Base-by-base conservation (phyloP, 2,329 filamentous ascomycete genomes). In the Monosporascus sp. region DNA sequence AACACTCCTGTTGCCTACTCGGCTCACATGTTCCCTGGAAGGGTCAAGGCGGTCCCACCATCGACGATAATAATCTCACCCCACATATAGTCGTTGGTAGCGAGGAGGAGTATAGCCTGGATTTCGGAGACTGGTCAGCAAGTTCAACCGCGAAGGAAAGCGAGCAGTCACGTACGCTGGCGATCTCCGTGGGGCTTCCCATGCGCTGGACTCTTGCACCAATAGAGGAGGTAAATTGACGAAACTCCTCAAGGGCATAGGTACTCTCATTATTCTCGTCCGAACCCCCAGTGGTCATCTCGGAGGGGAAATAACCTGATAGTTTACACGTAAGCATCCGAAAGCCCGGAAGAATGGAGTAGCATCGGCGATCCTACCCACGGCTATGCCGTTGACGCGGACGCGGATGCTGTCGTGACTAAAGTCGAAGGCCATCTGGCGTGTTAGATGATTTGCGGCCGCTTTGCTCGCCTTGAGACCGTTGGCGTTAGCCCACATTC, bases 251-350 rank as follows among this genome's bases (percentile, higher is more conserved):
- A 24, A 50, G 51, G 14, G 51, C 48, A 22, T 54, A 52, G 18
- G 27, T 41, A 49, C 58, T 66, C 50, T 62, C 58, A 31, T 66
- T 66, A 0, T 59, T 50, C 4, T 60, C 60, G 25, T 62, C 57
- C 2, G 63, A 64, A 0, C n/a, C 6, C 0, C 50, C 49, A 0
- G 60, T 59, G 5, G 63, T 64, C 62, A 66, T 62, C 50, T 66
- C 63, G 9, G 63, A 64, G 3, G 63, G 63, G 51, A 67, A 67
- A 50, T 62, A 66, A 6, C 64, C 64, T 66, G 31, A 35, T 35
- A 35, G 9, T 35, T 9, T 11, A 35, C 14, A 3, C 11, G 31
- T 35, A 35, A 35, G 31, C 31, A 14, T 14, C 31, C 31, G 31
- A 14, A 5, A 7, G 9, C 5, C 31, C 1, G 31, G 31, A 14